Percentiles rank a stretch among this genome's conserved stretches.
Conservation (phyloP, 305 asterid genomes). For the Vinca major region DNA sequence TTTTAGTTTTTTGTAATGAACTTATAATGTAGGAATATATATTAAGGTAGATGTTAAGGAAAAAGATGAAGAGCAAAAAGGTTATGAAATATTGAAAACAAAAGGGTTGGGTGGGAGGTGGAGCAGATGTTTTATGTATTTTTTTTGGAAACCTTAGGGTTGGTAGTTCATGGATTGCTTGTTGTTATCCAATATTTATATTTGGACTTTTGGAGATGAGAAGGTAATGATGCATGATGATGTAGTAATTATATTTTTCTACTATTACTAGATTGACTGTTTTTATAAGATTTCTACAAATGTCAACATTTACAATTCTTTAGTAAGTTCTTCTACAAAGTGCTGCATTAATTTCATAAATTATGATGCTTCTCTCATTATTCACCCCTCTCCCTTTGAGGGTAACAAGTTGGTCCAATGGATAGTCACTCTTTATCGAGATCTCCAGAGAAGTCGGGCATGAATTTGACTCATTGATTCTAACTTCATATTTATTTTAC, state of each 20-base stretch:
- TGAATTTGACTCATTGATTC: too few species aligned
- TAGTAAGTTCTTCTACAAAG: neutral
- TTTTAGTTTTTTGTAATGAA: neutral
- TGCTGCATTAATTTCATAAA: conserved; percentile 1
- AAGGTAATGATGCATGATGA: conserved; percentile 20
- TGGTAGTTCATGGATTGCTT: conserved; percentile 28
- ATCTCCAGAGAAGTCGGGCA: too few species aligned
- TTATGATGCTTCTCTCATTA: conserved; percentile 1
- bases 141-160: conserved; percentile 21
- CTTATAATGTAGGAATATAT: neutral
- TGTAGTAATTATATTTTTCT: neutral
- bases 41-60: conserved; percentile 1
- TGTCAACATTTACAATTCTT: conserved; percentile 17
- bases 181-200: conserved; percentile 13
- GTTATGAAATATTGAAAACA: neutral
- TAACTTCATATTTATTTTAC: too few species aligned
- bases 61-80: conserved; percentile 10
- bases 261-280: neutral
- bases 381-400: neutral
- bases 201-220: conserved; percentile 29
- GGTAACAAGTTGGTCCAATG: too few species aligned
- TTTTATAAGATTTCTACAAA: conserved; percentile 10
- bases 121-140: conserved; percentile 39
- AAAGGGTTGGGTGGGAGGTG: conserved; percentile 45
- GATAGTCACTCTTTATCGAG: too few species aligned